Conservation (phyloP, 768 basidiomycete genomes). For the Aureoboletus auriporus region DNA sequence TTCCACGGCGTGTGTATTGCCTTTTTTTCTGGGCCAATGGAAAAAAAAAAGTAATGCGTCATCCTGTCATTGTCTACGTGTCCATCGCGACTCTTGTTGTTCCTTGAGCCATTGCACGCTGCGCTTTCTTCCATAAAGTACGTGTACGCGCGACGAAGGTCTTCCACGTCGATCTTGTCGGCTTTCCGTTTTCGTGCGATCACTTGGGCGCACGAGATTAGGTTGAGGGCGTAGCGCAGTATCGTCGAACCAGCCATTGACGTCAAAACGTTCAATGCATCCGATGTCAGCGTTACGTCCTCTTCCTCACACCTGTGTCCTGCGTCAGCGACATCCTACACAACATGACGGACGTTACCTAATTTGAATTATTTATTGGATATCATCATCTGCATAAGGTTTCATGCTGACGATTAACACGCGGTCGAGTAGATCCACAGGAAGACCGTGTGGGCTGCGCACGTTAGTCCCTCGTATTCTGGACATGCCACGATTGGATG, state of each 20-base stretch:
- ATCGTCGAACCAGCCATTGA: slow-evolving; percentile 89
- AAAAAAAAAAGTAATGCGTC: no score
- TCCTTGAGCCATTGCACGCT: slow-evolving; percentile 91
- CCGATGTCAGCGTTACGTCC: slow-evolving; percentile 76
- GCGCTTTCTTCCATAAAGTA: slow-evolving; percentile 94
- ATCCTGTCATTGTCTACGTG: no score
- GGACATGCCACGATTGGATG: slow-evolving; percentile 92
- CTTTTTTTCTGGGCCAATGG: no score
- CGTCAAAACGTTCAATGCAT: slow-evolving; percentile 74
- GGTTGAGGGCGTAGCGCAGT: slow-evolving; percentile 88
- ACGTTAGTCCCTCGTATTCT: slow-evolving; percentile 94
- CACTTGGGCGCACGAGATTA: slow-evolving; percentile 90
- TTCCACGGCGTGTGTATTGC: no score
- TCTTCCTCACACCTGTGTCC: slow-evolving; percentile 81
- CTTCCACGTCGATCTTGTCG: slow-evolving; percentile 78
- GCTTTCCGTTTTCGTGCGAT: slow-evolving; percentile 80
- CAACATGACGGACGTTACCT: slow-evolving; percentile 42
- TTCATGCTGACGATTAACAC: slow-evolving; percentile 94
- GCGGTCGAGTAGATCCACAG: slow-evolving; percentile 90
- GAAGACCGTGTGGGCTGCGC: slow-evolving; percentile 91
- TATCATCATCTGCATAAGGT: slow-evolving; percentile 78
- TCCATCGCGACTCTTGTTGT: slow-evolving; percentile 71
- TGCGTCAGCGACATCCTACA: background rate
- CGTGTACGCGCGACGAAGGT: slow-evolving; percentile 77
- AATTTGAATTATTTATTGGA: slow-evolving; percentile 89